A percentile compares a stretch with the other conserved stretches of the same genome.
These are phyloP conservation scores for Aureobasidium vineae DNA, from an alignment of 2,329 filamentous ascomycete genomes.

Conservation along the genomic window DNA sequence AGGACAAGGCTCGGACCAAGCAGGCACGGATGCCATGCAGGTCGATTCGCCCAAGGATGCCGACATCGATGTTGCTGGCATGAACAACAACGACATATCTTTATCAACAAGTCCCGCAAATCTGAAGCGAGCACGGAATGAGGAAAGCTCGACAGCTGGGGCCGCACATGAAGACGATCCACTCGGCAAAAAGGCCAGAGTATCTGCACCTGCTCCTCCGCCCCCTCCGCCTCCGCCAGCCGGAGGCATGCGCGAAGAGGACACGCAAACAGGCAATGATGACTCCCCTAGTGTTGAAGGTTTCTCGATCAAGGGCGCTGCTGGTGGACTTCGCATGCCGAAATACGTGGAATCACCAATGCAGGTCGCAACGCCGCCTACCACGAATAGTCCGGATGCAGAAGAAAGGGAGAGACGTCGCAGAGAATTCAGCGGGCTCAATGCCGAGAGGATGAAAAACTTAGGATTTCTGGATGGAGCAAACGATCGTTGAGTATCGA, in stretches of 20 bases:
- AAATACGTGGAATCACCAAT: slow-evolving; percentile 33
- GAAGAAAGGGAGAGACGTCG: slow-evolving; percentile 34
- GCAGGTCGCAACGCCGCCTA: slow-evolving; percentile 49
- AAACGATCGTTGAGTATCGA: not conserved
- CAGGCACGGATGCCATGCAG: slow-evolving; percentile 33
- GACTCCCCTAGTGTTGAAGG: slow-evolving; percentile 32
- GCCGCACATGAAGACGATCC: slow-evolving; percentile 39
- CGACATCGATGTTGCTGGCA: slow-evolving; percentile 35
- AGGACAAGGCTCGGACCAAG: slow-evolving; percentile 50
- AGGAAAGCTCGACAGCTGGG: slow-evolving; percentile 34
- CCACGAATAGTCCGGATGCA: slow-evolving; percentile 40
- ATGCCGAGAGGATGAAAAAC: slow-evolving; percentile 39
- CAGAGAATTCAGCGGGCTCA: slow-evolving; percentile 37
- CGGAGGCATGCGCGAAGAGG: slow-evolving; percentile 24
- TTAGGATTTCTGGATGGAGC: slow-evolving; percentile 34
- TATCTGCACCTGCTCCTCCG: slow-evolving; percentile 36
- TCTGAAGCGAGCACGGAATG: slow-evolving; percentile 34
- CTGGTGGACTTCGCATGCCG: slow-evolving; percentile 28
- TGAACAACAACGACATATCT: slow-evolving; percentile 23
- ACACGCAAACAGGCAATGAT: slow-evolving; percentile 4
- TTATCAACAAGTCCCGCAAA: slow-evolving; percentile 28
- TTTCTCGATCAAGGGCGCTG: slow-evolving; percentile 34
- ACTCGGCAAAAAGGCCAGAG: slow-evolving; percentile 36
- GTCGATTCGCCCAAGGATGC: slow-evolving; percentile 33
- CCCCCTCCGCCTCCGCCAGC: slow-evolving; percentile 45